Base-by-base conservation (phyloP, 176 grass and related monocot genomes). In the Hordeum marinum region DNA sequence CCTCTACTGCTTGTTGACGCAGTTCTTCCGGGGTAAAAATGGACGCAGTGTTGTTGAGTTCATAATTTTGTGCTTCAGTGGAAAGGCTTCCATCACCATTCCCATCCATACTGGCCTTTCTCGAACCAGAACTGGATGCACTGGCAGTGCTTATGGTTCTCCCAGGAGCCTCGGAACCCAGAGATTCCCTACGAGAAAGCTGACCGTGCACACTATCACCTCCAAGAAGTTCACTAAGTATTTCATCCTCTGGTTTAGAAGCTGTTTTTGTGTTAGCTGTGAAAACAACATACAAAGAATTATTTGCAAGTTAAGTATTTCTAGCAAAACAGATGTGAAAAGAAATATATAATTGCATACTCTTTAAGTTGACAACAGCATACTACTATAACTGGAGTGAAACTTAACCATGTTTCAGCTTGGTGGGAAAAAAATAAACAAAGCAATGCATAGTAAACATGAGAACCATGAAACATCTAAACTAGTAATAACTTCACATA, bases 1-100 rank as follows among this genome's bases (percentile, higher is more conserved):
- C 96, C 79, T 98, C 96, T 41, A 94, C 79, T 77, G 96, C 89
- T 87, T 94, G 90, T 82, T 94, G 89, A 25, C 88, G 96, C 67
- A 98, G 78, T 82, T 98, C 89, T 7, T 92, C 96, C 24, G 96
- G 96, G 48, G 84, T 92, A 88, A 94, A 90, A 83, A 84, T 65
- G 7, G 85, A 90, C 8, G 78, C 71, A 78, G 37, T 67, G 25
- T 86, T 87, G 80, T 79, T 78, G 35, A 86, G 87, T 46, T 84
- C 84, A 85, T 75, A 84, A 78, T 80, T 78, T 60, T 88, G 85
- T 74, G 48, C 65, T 88, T 94, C 93, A 35, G 64, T 55, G 64
- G 85, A 88, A 63, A 84, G 54, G 79, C 64, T 88, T 54, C 67
- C 86, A 84, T 77, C 60, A 25, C 73, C 68, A 63, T 83, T 76